Percentiles rank a stretch among this genome's conserved stretches.
Evolutionary conservation across 176 grass and related monocot genomes (phyloP).

Genomic region (Avena eriantha): DNA sequence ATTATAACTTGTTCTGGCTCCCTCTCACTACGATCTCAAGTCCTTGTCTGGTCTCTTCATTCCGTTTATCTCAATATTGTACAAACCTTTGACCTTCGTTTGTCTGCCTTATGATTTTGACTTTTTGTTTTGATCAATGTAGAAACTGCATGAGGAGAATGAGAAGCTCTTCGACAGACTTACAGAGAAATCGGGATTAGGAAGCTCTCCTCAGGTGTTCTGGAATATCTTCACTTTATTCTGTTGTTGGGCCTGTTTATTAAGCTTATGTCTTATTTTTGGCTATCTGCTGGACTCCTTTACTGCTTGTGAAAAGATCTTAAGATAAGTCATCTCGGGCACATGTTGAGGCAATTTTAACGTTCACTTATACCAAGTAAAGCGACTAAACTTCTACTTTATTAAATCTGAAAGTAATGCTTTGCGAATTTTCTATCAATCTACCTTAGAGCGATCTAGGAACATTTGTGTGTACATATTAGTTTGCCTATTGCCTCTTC

Average conservation of each 20-base stretch:
- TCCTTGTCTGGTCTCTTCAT: slow-evolving; percentile 24
- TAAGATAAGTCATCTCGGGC: slow-evolving; percentile 2
- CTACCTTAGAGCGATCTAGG: slow-evolving; percentile 2
- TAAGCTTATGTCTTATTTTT: slow-evolving; percentile 21
- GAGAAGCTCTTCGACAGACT: slow-evolving; percentile 94
- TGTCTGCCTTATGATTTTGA: slow-evolving; percentile 33
- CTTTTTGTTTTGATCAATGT: slow-evolving; percentile 39
- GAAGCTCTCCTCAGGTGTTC: slow-evolving; percentile 66
- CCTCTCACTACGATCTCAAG: slow-evolving; percentile 27
- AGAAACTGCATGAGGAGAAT: slow-evolving; percentile 99
- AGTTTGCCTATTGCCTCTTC: slow-evolving; percentile 10
- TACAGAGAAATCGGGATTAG: slow-evolving; percentile 80
- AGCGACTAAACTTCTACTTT: slow-evolving; percentile 20
- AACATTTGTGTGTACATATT: not conserved
- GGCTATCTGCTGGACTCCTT: not conserved
- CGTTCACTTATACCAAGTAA: slow-evolving; percentile 8
- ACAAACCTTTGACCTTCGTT: slow-evolving; percentile 23
- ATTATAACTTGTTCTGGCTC: not conserved
- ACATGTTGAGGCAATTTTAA: slow-evolving; percentile 14
- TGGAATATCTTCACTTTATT: slow-evolving; percentile 37
- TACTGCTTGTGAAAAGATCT: slow-evolving; percentile 25
- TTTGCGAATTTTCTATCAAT: slow-evolving; percentile 19
- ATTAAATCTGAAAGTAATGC: slow-evolving; percentile 22
- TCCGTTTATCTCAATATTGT: slow-evolving; percentile 29
- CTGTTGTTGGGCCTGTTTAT: slow-evolving; percentile 22